phyloP scores from a whole-genome alignment of 352 stramenopile species.

The Aphanomyces euteiches region DNA sequence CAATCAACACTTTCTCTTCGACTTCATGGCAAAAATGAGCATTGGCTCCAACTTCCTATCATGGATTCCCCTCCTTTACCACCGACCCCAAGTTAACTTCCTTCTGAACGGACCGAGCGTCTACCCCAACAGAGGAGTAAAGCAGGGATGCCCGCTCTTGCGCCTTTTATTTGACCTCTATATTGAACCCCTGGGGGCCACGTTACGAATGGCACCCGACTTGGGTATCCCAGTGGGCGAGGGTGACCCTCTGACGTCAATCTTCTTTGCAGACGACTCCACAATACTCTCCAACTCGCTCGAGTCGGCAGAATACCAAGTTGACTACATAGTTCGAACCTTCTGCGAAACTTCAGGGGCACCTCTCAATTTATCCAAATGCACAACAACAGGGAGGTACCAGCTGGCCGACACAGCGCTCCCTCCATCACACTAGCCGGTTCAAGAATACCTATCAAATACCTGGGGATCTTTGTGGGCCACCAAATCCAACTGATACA shows the following conservation, averaged over 20 bases:
- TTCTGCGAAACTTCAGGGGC: slow-evolving; percentile 26
- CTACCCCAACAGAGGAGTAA: neutral
- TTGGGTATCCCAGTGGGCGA: neutral
- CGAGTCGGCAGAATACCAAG: slow-evolving; percentile 15
- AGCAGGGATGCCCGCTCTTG: neutral
- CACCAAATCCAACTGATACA: neutral
- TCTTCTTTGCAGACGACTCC: slow-evolving; percentile 33
- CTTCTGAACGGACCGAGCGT: neutral
- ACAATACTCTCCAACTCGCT: slow-evolving; percentile 25
- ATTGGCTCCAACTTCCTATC: neutral
- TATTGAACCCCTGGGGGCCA: neutral
- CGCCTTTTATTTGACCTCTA: neutral
- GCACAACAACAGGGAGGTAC: slow-evolving; percentile 4
- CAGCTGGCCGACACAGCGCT: neutral
- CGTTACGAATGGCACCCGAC: neutral
- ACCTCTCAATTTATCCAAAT: slow-evolving; percentile 31
- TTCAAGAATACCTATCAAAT: neutral
- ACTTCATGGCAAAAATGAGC: neutral
- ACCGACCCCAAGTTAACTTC: neutral
- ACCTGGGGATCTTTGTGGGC: neutral
- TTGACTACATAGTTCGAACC: slow-evolving; percentile 21
- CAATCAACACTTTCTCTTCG: neutral
- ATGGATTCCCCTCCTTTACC: neutral
- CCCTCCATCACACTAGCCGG: neutral
- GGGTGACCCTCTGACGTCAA: neutral